These are phyloP conservation scores for barley (Hordeum vulgare) DNA, from an alignment of 176 grass and related monocot genomes.

Conservation along the genomic window MorexV3_pseudomolecules_assembly NC_058519.1:23158085-23158584, in stretches of 20 bases:
- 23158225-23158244: neutral
- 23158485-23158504: constrained; percentile 11
- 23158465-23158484: constrained; percentile 27
- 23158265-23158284: constrained; percentile 26
- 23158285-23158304: too few relatives aligned
- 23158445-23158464: neutral
- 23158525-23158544: constrained; percentile 19
- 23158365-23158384: too few relatives aligned
- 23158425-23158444: neutral
- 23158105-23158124: constrained; percentile 19
- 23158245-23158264: constrained; percentile 13
- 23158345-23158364: too few relatives aligned
- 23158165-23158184: neutral
- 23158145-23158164: too few relatives aligned
- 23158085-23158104: neutral
- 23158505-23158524: neutral
- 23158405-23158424: too few relatives aligned
- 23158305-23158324: too few relatives aligned
- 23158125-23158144: neutral
- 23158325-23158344: too few relatives aligned
- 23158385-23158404: too few relatives aligned
- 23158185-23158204: neutral
- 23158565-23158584: neutral
- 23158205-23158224: neutral
- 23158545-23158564: constrained; percentile 18